Conservation (phyloP, 495 filamentous ascomycete genomes). For the Penicilliopsis zonata region DNA sequence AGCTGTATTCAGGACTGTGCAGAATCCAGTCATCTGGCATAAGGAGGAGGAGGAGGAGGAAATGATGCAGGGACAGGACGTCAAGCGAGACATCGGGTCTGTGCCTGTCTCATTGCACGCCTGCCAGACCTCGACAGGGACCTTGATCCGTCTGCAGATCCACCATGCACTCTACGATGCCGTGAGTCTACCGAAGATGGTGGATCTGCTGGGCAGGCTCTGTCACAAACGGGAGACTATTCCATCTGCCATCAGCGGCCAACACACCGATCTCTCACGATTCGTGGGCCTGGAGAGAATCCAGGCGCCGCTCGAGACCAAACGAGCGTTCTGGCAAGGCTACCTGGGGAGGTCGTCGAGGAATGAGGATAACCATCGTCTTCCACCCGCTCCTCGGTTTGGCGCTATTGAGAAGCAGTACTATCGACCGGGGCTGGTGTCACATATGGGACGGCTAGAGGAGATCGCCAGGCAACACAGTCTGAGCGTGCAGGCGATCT, state of each 20-base stretch:
- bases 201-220: constrained; percentile 10
- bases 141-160: constrained; percentile 17
- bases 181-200: constrained; percentile 16
- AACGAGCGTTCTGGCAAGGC: constrained; percentile 18
- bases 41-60: no score
- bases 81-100: constrained; percentile 7
- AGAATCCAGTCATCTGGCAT: constrained; percentile 16
- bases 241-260: constrained; percentile 1
- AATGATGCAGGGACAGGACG: no score
- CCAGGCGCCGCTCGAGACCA: constrained; percentile 12
- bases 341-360: constrained; percentile 14
- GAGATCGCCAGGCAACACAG: constrained; percentile 14
- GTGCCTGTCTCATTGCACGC: constrained; percentile 17
- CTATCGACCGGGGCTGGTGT: constrained; percentile 18
- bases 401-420: constrained; percentile 12
- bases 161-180: constrained; percentile 28
- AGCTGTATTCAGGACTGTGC: constrained; percentile 9
- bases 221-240: constrained; percentile 5
- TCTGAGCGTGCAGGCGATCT: constrained; percentile 21
- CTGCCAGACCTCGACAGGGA: constrained; percentile 9
- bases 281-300: constrained; percentile 19
- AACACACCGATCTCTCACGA: constrained; percentile 13
- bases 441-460: constrained; percentile 15
- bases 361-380: no score
- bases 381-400: no score